Base-by-base conservation (phyloP, 148 eudicot species). In the Persicaria maculosa region DNA sequence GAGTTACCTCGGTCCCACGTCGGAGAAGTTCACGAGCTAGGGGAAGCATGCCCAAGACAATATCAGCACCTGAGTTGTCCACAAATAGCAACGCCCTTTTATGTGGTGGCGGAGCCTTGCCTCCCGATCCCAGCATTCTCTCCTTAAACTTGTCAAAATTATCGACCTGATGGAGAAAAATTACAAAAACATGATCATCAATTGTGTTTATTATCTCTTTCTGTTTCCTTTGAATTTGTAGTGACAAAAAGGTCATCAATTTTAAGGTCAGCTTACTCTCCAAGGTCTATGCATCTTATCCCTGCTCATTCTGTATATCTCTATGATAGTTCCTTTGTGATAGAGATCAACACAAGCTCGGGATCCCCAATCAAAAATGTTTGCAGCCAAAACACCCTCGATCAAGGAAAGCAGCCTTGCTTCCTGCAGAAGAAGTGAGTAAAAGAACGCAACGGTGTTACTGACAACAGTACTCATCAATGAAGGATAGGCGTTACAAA, bases 261-360 rank as follows among this genome's bases (percentile, higher is more conserved):
- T 71, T 4, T 3, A 7, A 17, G 73, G 46, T 6, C 9, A 46
- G 31, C 91, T 78, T 80, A 86, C 99, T 87, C 96, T 85, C 93
- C 96, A 95, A 68, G 99, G 99, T 81, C 97, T 87, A 69, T 90
- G 99, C 99, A 95, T 92, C 86, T 95, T 92, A 52, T 89, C 82
- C 57, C 99, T 96, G 78, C 99, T 95, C 99, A 95, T 95, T 79
- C 99, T 82, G 76, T 95, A 95, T 68, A 95, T 95, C 83, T 95
- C 99, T 9, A 92, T 95, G 75, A 95, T 95, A 44, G 99, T 95
- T 72, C 99, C 99, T 79, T 92, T 84, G 77, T 90, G 93, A 82
- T 95, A 95, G 77, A 95, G 99, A 74, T 95, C 97, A 78, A 95
- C 99, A 84, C 99, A 95, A 20, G 99, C 99, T 71, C 97, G 97